Evolutionary conservation across 176 grass and related monocot genomes (phyloP), one percentile per base, ranked within the genome.

Genomic region (Themeda triandra): DNA sequence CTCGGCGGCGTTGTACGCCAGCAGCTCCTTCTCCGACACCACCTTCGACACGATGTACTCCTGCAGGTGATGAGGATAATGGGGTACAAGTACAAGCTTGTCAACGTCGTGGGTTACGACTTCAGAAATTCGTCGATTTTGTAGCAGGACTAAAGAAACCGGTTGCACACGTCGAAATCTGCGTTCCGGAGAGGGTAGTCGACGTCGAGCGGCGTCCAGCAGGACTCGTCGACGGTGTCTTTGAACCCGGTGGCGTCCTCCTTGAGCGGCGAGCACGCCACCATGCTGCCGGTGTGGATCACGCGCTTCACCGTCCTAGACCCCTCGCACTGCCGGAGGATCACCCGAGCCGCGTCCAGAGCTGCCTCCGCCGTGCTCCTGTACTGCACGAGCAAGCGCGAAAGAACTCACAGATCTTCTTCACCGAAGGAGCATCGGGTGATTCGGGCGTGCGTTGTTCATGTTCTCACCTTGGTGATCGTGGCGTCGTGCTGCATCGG

Each of bases 281-380:
- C 17, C 25, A 90, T 66, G 4, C 73, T 77, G 6, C 77, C 85
- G 6, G 67, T 88, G 76, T 90, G 51, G 56, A 90, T 85, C 27
- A 90, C 82, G 44, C 85, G 91, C 73, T 74, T 86, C 73, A 93
- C 74, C 10, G 82, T 86, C 53, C 58, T 27, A 31, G 85, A 82
- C 1, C 80, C 56, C n/a, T 63, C 82, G 33, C 88, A 90, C 24
- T 79, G 77, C 77, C 45, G 59, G 23, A 93, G 71, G 71, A 93
- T 93, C 66, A 78, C 76, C 10, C 41, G 49, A 44, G 84, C 58
- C 31, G 64, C 80, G 56, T 71, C 84, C 21, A 78, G 30, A 23
- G 71, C 31, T 13, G 87, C 87, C 79, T 90, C 80, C n/a, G 81
- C 89, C 32, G 53, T 84, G 31, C 87, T 88, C 79, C 84, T 89